Percentiles rank a stretch among this genome's conserved stretches.
Conservation (phyloP, 352 stramenopile species). For the Globisporangium spiculum region DNA sequence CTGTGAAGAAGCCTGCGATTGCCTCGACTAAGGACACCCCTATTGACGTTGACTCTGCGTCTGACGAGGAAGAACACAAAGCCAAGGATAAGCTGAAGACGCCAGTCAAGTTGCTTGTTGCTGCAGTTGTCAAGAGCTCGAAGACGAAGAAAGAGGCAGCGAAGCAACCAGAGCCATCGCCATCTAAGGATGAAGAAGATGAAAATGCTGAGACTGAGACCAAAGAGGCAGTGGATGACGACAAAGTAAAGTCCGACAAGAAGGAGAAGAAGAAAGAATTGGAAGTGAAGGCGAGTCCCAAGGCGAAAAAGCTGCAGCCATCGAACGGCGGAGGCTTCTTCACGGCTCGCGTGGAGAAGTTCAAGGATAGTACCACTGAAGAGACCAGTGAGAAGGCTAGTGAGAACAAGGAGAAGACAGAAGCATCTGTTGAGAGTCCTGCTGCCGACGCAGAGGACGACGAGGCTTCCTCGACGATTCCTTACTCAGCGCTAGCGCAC, state of each 20-base stretch:
- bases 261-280: slow-evolving; percentile 3
- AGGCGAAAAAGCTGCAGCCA: slow-evolving; percentile 7
- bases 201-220: background rate
- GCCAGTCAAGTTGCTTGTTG: slow-evolving; percentile 16
- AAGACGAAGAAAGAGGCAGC: slow-evolving; percentile 8
- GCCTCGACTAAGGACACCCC: slow-evolving; percentile 26
- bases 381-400: slow-evolving; percentile 17
- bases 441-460: slow-evolving; percentile 8
- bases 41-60: slow-evolving; percentile 35
- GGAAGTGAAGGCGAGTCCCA: background rate
- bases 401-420: slow-evolving; percentile 14
- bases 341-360: slow-evolving; percentile 22
- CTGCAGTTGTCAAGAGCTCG: slow-evolving; percentile 1
- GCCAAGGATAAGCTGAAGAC: slow-evolving; percentile 19
- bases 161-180: slow-evolving; percentile 4
- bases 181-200: background rate
- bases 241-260: background rate
- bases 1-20: slow-evolving; percentile 17
- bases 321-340: slow-evolving; percentile 30
- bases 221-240: background rate
- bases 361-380: slow-evolving; percentile 11
- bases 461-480: slow-evolving; percentile 13
- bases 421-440: slow-evolving; percentile 11
- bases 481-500: slow-evolving; percentile 61
- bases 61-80: slow-evolving; percentile 10